These are phyloP conservation scores for Neonectria hederae DNA, from an alignment of 2,329 filamentous ascomycete species.

Conservation along the genomic window DNA sequence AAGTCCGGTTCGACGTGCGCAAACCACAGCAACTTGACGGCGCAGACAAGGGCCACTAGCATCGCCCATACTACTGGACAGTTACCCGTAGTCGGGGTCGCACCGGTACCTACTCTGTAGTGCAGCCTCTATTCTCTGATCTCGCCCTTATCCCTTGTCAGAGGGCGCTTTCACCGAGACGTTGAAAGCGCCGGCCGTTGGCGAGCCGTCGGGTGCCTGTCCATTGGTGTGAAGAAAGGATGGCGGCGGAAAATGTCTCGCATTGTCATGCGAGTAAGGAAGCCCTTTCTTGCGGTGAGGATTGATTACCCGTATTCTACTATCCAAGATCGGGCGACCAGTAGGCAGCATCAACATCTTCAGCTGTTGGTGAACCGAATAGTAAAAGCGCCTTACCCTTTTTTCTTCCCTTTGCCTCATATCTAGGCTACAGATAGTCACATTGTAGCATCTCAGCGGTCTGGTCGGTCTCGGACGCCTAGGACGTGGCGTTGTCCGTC, in stretches of 20 bases:
- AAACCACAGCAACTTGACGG: neutral
- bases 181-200: slow-evolving; percentile 5
- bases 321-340: slow-evolving; percentile 13
- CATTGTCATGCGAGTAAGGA: slow-evolving; percentile 25
- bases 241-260: slow-evolving; percentile 12
- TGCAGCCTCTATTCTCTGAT: neutral
- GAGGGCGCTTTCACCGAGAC: slow-evolving; percentile 9
- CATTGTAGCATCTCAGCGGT: neutral
- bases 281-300: slow-evolving; percentile 21
- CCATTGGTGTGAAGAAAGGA: neutral
- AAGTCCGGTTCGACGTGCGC: neutral
- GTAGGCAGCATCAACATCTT: slow-evolving; percentile 18
- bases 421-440: neutral
- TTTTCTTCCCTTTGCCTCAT: neutral
- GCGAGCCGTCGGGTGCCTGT: neutral
- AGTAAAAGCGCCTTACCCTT: neutral
- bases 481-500: neutral
- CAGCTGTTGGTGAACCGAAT: slow-evolving; percentile 5
- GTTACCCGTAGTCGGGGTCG: neutral
- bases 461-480: neutral
- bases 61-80: neutral
- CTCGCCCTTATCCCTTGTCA: slow-evolving; percentile 7
- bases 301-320: slow-evolving; percentile 16
- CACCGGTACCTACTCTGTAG: neutral
- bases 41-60: neutral